Evolutionary conservation across 768 basidiomycete species (phyloP), one percentile per base, ranked within the genome.

Genomic region (Termitomyces bulborhizus): DNA sequence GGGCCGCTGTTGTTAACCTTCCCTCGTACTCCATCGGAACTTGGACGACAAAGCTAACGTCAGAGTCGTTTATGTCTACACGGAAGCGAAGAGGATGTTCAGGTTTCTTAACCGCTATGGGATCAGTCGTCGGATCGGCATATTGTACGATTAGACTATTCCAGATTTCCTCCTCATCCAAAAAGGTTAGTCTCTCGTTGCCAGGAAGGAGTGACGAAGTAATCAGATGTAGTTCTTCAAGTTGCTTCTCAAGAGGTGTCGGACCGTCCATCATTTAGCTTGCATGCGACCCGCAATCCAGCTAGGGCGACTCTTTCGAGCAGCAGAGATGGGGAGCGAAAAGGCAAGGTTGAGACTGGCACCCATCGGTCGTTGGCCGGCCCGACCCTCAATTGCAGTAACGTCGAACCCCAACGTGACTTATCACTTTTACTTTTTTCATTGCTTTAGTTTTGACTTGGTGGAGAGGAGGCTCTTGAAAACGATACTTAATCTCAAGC

Each of bases 161-260:
- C 59, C 59, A 60, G 8, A 54, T 50, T 46, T 64, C 62, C 21
- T 66, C 55, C 45, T 78, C 74, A 5, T 77, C 74, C 3, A 73
- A 55, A 51, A 85, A 82, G 0, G 65, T 50, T 43, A 85, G 62
- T 3, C 62, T 31, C 71, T 90, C 88, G 5, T 73, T 78, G 0
- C 45, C 45, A 26, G 85, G 83, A 11, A 90, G 73, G 1, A 90
- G 74, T 0, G 86, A 86, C 37, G 76, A 81, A 53, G 69, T 71
- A 26, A 90, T 77, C 39, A 90, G 69, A 45, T 81, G 75, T 0
- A 88, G 66, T 62, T 90, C 86, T 64, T 81, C 71, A 1, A 77
- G 57, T 27, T 67, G 65, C 42, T 49, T 49, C n/a, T 26, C 24
- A 1, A 37, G 48, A 13, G 26, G 37, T 1, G 37, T 3, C 2